A percentile compares a stretch with the other conserved stretches of the same genome.
Evolutionary conservation across 2,329 filamentous ascomycete species (phyloP).

Genomic region (Sclerotinia minor): DNA sequence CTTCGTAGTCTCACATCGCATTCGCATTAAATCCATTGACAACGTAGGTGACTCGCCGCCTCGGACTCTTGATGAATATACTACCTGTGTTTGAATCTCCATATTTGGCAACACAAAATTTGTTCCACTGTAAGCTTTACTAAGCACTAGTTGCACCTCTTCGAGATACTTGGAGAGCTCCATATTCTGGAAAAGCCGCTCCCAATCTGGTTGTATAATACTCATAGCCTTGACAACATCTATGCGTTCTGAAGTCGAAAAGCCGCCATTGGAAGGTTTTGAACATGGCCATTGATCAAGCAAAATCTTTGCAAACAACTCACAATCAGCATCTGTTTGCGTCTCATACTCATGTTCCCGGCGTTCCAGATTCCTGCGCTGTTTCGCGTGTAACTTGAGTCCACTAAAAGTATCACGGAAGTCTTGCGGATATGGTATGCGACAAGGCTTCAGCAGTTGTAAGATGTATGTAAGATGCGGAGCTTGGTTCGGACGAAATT

Average conservation of each 20-base stretch:
- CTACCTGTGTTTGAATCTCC: conserved; percentile 20
- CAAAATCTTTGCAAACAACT: conserved; percentile 46
- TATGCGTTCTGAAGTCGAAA: conserved; percentile 42
- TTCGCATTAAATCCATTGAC: not conserved
- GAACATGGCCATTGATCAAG: conserved; percentile 49
- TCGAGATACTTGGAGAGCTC: conserved; percentile 49
- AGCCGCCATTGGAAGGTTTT: conserved; percentile 40
- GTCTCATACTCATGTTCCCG: conserved; percentile 39
- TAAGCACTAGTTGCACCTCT: conserved; percentile 47
- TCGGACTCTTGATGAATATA: conserved; percentile 18
- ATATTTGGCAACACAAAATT: not conserved
- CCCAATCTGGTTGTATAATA: conserved; percentile 49
- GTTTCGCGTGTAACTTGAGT: conserved; percentile 25
- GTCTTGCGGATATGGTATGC: conserved; percentile 38
- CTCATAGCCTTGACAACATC: conserved; percentile 45
- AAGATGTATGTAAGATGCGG: conserved; percentile 42
- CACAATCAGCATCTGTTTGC: conserved; percentile 43
- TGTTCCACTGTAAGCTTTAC: conserved; percentile 32
- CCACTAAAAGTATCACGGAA: conserved; percentile 25
- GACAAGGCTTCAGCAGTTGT: conserved; percentile 41
- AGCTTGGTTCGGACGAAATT: conserved; percentile 43
- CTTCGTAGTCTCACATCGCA: not conserved
- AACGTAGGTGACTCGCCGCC: conserved; percentile 25
- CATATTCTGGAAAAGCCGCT: conserved; percentile 50
- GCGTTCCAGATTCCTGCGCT: conserved; percentile 31